Evolutionary conservation across 2,329 filamentous ascomycete species (phyloP), one percentile per base, ranked within the genome.

Genomic region (Nemania sp.): DNA sequence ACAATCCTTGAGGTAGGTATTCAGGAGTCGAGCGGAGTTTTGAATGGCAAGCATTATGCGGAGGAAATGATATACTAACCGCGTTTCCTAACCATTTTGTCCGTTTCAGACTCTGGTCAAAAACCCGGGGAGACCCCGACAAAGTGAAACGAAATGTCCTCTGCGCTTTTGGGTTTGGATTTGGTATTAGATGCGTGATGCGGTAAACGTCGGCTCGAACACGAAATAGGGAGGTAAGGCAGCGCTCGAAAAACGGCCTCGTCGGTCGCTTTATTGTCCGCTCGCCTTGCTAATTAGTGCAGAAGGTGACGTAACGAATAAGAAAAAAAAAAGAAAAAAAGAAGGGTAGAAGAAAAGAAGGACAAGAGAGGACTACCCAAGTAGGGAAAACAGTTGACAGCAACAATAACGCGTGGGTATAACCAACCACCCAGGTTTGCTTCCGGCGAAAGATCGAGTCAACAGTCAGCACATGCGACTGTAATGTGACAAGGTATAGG

Each of bases 81-180:
- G 72, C 79, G 75, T 78, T 77, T 80, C 65, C 78, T 77, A 66
- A 70, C 78, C 78, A 81, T 81, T 61, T 73, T 78, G 63, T 46
- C 55, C 56, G 45, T 50, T 30, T 49, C 50, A 33, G 46, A 49
- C 45, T 28, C 28, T 28, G 20, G 48, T 23, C 41, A 55, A 37
- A 20, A 40, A 36, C 55, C 49, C 40, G 47, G 43, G 49, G 51
- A 36, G 44, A 53, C 52, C 56, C 56, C 46, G 48, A 54, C 52
- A 43, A 48, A 46, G 37, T 24, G 41, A 49, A 49, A 23, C 26
- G n/a, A 20, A n/a, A 37, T 19, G 14, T 14, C 23, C 33, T 48
- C 33, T 9, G 31, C 33, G 26, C 36, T 37, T 48, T 50, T 50
- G 30, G 54, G 47, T 54, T 52, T 14, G 42, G 34, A 5, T n/a